Evolutionary conservation across 2,329 filamentous ascomycete genomes (phyloP), one percentile per base, ranked within the genome.

Genomic region (Aspergillus sp.): DNA sequence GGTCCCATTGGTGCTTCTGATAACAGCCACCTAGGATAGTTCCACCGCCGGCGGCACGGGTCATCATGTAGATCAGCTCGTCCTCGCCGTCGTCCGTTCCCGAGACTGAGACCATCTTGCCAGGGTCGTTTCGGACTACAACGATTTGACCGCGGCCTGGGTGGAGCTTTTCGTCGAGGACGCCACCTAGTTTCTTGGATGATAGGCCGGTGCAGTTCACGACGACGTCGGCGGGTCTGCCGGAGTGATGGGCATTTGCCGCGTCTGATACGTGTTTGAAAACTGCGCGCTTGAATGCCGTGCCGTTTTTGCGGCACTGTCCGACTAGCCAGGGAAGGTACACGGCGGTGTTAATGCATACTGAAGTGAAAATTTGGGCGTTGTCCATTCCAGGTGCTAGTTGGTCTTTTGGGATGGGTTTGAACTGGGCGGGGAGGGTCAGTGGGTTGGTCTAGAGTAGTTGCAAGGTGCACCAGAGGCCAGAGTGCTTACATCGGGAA

Each of bases 341-440:
- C 57, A 97, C 77, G 43, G 90, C 86, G 0, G 90, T 90, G 77
- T 98, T 97, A 73, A 97, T 93, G 76, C 93, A 97, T 41, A 96
- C 87, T 1, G 90, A 93, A 7, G 85, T 91, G 73, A 95, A 96
- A 55, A 83, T 80, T 51, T 85, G 90, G 23, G 87, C 92, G 11
- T 88, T 89, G 59, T 91, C 87, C 53, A 88, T 84, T 17, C 84
- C 90, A 0, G 77, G 66, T 0, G 85, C 84, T 1, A 96, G 77
- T 64, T 89, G 81, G 9, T 68, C 59, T 9, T 81, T 72, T 4
- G 81, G 70, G 3, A 93, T 74, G 57, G 86, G 77, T 60, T 84
- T 83, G 74, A 87, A 93, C 82, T 84, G 61, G 21, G 27, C 4
- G 6, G 27, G 8, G 21, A 43, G 31, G 4, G 23, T 56, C 14